Base-by-base conservation (phyloP, 139 green algal genomes). In the Chlorella sp. region DNA sequence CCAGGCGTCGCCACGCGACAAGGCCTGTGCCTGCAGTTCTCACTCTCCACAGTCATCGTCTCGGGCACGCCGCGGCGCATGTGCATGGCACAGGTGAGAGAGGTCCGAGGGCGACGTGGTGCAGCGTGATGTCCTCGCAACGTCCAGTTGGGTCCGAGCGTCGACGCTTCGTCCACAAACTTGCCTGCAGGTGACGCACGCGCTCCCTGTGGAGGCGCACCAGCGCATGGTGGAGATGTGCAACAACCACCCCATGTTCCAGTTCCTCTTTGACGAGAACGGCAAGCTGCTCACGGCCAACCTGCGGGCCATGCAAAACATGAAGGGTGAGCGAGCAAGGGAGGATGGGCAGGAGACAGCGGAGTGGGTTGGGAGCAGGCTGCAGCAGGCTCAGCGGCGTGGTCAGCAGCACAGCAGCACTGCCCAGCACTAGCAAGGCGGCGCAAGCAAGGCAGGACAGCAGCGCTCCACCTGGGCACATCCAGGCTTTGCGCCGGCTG, bases 211-310 rank as follows among this genome's bases (percentile, higher is more conserved):
- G 30, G 80, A 82, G 20, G 79, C 75, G 74, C 75, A 86, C 51
- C 62, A 77, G 55, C 75, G 83, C 0, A 74, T 88, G 65, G 77
- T 80, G 29, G 83, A 83, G 55, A 88, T 88, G 70, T 85, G 77
- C 66, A 77, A 88, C 74, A 84, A 83, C 64, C 83, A 87, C 32
- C 83, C 85, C 6, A 90, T 90, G 80, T 88, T 86, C 49, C 82
- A 88, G 78, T 90, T 90, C 74, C 63, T 90, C 67, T 90, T 90
- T 72, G 83, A 88, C 49, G 64, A 80, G 10, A 71, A 75, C 32
- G 85, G 85, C 31, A 77, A 79, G 51, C 78, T 90, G 55, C 78
- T 90, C 27, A 71, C 80, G 27, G 85, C 83, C 1, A 90, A 90
- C 77, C 81, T 80, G 32, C 67, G 82, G 3, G 82, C 85, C 0